Conservation (phyloP, 2,329 filamentous ascomycete genomes). For the Verticillium dahliae region DNA sequence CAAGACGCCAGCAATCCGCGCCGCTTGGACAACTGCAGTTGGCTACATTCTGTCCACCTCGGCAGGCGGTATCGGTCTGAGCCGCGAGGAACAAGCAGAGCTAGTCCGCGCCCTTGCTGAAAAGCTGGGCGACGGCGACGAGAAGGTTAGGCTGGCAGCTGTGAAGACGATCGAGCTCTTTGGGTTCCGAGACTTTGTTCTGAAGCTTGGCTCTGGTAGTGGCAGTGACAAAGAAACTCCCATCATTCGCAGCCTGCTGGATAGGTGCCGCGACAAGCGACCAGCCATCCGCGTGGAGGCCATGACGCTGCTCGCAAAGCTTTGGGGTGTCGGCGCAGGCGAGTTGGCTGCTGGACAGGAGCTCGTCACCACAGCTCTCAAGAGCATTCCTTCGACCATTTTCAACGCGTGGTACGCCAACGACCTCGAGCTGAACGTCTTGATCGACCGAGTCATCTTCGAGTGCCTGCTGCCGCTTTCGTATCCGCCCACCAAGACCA, state of each 20-base stretch:
- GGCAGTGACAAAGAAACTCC: slow-evolving; percentile 71
- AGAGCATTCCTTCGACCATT: slow-evolving; percentile 76
- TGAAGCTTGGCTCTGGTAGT: slow-evolving; percentile 72
- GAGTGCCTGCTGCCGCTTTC: slow-evolving; percentile 85
- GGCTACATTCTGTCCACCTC: slow-evolving; percentile 87
- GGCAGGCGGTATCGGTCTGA: slow-evolving; percentile 82
- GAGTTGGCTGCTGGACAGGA: slow-evolving; percentile 83
- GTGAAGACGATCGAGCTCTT: slow-evolving; percentile 79
- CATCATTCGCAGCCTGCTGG: slow-evolving; percentile 73
- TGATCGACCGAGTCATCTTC: slow-evolving; percentile 78
- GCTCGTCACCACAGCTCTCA: slow-evolving; percentile 65
- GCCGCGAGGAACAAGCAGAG: slow-evolving; percentile 70
- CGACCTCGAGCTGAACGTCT: slow-evolving; percentile 75
- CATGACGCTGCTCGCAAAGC: slow-evolving; percentile 74
- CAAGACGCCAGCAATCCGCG: slow-evolving; percentile 74
- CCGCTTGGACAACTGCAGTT: slow-evolving; percentile 77
- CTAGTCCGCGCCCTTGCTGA: slow-evolving; percentile 70
- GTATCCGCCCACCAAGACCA: slow-evolving; percentile 64
- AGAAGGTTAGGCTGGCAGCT: slow-evolving; percentile 85
- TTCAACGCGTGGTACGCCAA: slow-evolving; percentile 88
- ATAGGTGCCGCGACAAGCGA: slow-evolving; percentile 83
- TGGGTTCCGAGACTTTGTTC: slow-evolving; percentile 70
- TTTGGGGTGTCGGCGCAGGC: slow-evolving; percentile 90
- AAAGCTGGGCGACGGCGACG: slow-evolving; percentile 81
- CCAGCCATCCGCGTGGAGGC: slow-evolving; percentile 76